Evolutionary conservation across 805 yeast species (phyloP).

Genomic region (Isabelozyma gotoi): DNA sequence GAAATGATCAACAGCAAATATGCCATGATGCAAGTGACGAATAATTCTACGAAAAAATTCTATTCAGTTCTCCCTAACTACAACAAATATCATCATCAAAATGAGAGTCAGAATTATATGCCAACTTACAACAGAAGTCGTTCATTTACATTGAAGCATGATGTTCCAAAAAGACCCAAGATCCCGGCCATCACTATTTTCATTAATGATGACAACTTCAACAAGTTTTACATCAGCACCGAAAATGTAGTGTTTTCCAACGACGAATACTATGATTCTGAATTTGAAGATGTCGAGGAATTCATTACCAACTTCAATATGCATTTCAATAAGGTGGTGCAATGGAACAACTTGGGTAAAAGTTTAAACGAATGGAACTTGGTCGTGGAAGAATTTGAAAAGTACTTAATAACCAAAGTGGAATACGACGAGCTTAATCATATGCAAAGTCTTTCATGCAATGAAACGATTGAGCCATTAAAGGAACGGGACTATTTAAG

Average conservation of each 20-base stretch:
- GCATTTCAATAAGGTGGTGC: constrained; percentile 7
- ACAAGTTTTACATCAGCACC: constrained; percentile 28
- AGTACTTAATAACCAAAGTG: constrained; percentile 31
- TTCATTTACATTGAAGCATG: background rate
- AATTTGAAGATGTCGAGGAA: constrained; percentile 5
- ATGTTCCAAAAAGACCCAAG: constrained; percentile 19
- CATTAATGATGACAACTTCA: constrained; percentile 24
- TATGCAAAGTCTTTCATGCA: background rate
- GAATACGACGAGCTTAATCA: constrained; percentile 24
- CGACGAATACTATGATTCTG: constrained; percentile 2
- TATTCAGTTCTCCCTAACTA: constrained; percentile 4
- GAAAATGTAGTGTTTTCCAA: constrained; percentile 20
- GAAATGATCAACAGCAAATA: constrained; percentile 36
- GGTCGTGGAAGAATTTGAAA: constrained; percentile 47
- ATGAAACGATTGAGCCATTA: constrained; percentile 4
- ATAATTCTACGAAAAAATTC: background rate
- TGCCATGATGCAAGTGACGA: constrained; percentile 12
- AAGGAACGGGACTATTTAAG: constrained; percentile 35
- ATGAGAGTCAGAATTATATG: constrained; percentile 1
- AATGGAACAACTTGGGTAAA: constrained; percentile 40
- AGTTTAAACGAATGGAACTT: constrained; percentile 53
- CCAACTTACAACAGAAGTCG: background rate
- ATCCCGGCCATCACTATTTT: constrained; percentile 32
- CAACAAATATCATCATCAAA: constrained; percentile 2
- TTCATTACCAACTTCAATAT: constrained; percentile 1